Evolutionary conservation across 2,329 filamentous ascomycete species (phyloP), one percentile per base, ranked within the genome.

Genomic region (Aspergillus brunneoviolaceus): DNA sequence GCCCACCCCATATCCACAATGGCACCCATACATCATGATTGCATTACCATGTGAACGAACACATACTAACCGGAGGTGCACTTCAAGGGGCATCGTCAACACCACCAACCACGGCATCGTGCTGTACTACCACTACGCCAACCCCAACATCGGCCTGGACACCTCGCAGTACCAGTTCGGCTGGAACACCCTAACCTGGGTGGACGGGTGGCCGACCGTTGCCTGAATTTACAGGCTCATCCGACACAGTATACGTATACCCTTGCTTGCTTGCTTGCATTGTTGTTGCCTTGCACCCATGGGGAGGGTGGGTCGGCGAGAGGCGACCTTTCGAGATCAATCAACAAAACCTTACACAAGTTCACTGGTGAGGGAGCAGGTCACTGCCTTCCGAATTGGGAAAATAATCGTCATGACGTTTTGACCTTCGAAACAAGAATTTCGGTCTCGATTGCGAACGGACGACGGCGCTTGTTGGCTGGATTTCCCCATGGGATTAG

Each of bases 41-140:
- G 16, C 39, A 19, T 29, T 45, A 45, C 39, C 12, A 16, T 16
- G 2, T 35, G 16, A 47, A 29, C 9, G 35, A 5, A 47, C 19
- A 11, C 23, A 31, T 47, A 23, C 39, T 55, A 47, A 55, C 35
- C 4, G 14, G 11, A 6, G 3, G 12, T 16, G 16, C 11, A 53
- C 5, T 7, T 27, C 14, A 14, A 74, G 72, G 63, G 74, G 74
- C 29, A 61, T 76, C 16, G 55, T 73, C 21, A 63, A 65, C 7
- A 72, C 75, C 49, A 70, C 72, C 0, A 70, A 65, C 1, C 67
- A 77, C 14, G 85, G 85, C 2, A 78, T 81, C 2, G 79, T 88
- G 3, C 76, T 88, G 5, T 88, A 88, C 70, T 88, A 88, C 67
- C 85, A 88, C 68, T 87, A 88, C 67, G 74, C 85, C 3, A 74